Evolutionary conservation across 768 basidiomycete species (phyloP), one percentile per base, ranked within the genome.

Genomic region (Boletus bicolor): DNA sequence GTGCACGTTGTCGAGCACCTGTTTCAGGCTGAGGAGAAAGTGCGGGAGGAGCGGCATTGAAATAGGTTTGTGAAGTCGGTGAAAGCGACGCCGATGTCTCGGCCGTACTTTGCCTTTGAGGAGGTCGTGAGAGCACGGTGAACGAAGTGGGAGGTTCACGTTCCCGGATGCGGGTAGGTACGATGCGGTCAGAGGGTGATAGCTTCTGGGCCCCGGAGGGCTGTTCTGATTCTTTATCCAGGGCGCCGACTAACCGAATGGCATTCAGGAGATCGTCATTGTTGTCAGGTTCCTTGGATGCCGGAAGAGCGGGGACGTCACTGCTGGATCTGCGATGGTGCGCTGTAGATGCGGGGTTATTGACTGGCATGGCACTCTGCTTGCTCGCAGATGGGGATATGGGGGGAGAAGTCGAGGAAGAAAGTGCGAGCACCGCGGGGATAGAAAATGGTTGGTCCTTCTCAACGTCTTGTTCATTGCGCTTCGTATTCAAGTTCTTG

Each of bases 111-210:
- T 62, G 74, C 49, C 67, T 65, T 30, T 80, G 66, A 46, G 76
- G 72, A 21, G 84, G 84, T 21, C 85, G 72, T 19, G 84, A 85
- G 2, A 81, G 83, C 44, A 86, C 85, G 55, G 81, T 82, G 62
- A 86, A 86, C 28, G 83, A 74, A 7, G 82, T 78, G 10, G 77
- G 77, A 5, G 83, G 80, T 45, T 79, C 71, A 34, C 82, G 77
- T 62, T 78, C 75, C 58, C 79, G 82, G 58, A 86, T 85, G 24
- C 79, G 79, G 46, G 84, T 85, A 9, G 85, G 85, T 19, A 80
- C 61, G 17, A 72, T 71, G 36, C 56, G 63, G 26, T 71, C 54
- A 45, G 57, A 53, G 21, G 52, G 49, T 30, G 49, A 41, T 21
- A 46, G n/a, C 19, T 21, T 49, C n/a, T 51, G 5, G 1, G 46